phyloP scores from a whole-genome alignment of 2,329 filamentous ascomycete species.

The Emergomyces orientalis region DNA sequence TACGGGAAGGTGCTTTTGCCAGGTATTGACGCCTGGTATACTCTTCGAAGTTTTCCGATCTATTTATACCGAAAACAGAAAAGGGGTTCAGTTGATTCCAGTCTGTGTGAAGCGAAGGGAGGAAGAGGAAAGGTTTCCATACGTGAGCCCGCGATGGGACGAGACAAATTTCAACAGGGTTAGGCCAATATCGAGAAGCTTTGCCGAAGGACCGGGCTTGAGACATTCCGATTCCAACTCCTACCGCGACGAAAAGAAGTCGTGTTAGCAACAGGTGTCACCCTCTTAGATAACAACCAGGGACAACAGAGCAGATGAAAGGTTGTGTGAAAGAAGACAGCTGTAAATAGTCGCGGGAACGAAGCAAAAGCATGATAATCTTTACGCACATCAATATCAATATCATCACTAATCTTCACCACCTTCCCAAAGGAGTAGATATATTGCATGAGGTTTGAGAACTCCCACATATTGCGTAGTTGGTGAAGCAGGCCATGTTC shows the following conservation, averaged over 20 bases:
- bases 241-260: conserved; percentile 39
- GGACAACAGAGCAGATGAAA: neutral
- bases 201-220: conserved; percentile 60
- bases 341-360: neutral
- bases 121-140: conserved; percentile 32
- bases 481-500: conserved; percentile 48
- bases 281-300: neutral
- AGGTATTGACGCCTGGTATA: conserved; percentile 83
- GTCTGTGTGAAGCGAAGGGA: neutral
- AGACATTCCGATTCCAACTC: conserved; percentile 83
- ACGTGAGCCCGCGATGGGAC: conserved; percentile 87
- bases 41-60: conserved; percentile 81
- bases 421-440: conserved; percentile 81
- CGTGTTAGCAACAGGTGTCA: neutral
- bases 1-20: conserved; percentile 63
- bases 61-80: conserved; percentile 29
- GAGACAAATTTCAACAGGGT: conserved; percentile 86
- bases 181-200: conserved; percentile 72
- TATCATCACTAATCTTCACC: conserved; percentile 78
- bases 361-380: neutral
- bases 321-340: neutral
- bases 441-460: conserved; percentile 88
- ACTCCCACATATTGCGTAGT: conserved; percentile 89
- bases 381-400: conserved; percentile 72
- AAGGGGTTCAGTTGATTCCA: conserved; percentile 13